Percentiles rank a stretch among this genome's conserved stretches.
Conservation (phyloP, 352 stramenopile species). For the Phytophthora pinifolia region DNA sequence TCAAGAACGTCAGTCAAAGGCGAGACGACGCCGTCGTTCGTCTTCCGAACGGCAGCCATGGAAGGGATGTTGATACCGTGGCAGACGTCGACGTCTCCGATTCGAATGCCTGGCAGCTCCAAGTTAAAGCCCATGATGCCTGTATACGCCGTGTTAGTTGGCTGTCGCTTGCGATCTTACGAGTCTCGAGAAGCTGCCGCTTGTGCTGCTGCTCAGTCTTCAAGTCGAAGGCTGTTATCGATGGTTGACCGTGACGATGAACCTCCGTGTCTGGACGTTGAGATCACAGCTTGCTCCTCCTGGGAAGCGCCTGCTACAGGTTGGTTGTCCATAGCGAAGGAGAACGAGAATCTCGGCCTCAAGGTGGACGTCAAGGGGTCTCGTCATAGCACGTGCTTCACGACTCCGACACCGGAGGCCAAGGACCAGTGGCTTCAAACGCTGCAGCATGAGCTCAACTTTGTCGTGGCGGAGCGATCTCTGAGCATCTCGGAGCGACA, state of each 20-base stretch:
- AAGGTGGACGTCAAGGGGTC: constrained; percentile 33
- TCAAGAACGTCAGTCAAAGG: not conserved
- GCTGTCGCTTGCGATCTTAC: constrained; percentile 35
- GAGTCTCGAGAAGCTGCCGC: constrained; percentile 21
- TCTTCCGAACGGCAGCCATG: constrained; percentile 40
- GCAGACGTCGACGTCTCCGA: constrained; percentile 24
- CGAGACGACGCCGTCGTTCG: constrained; percentile 12
- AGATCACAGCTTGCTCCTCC: constrained; percentile 42
- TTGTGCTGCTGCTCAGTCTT: not conserved
- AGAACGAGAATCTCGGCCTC: constrained; percentile 39
- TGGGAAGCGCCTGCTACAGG: constrained; percentile 36
- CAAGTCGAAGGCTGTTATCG: constrained; percentile 4
- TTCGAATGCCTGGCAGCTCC: constrained; percentile 20
- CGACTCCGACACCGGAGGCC: constrained; percentile 25
- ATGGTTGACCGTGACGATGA: constrained; percentile 5
- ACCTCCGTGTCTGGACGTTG: constrained; percentile 31
- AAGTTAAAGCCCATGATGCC: constrained; percentile 23
- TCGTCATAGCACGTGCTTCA: constrained; percentile 36
- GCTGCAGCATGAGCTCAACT: constrained; percentile 62
- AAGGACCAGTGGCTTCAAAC: constrained; percentile 60
- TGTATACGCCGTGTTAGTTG: constrained; percentile 45
- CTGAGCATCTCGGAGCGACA: constrained; percentile 54
- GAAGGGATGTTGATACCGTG: constrained; percentile 53
- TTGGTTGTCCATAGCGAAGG: constrained; percentile 26
- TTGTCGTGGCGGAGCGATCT: constrained; percentile 55